Evolutionary conservation across 441 rosid genomes (phyloP).

Genomic region (Corymbia citriodora): DNA sequence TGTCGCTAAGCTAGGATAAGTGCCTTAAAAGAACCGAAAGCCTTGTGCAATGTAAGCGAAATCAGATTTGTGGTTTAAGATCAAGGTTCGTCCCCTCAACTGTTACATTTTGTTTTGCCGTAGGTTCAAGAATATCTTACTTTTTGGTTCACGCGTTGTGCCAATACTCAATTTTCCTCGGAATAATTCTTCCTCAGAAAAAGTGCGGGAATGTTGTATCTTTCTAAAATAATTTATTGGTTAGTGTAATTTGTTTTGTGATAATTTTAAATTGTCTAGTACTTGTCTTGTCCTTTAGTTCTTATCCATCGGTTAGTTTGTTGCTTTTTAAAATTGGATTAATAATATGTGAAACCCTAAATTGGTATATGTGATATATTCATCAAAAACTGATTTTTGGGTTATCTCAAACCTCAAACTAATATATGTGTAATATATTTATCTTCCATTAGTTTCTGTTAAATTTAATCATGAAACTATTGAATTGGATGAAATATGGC

Average conservation of each 20-base stretch:
- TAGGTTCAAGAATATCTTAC: background rate
- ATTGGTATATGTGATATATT: too few relatives aligned
- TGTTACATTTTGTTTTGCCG: background rate
- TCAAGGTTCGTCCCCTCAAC: background rate
- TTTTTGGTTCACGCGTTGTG: background rate
- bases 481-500: fast-evolving
- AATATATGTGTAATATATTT: fast-evolving
- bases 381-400: too few relatives aligned
- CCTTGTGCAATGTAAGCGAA: background rate
- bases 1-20: too few relatives aligned
- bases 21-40: background rate
- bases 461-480: too few relatives aligned
- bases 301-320: too few relatives aligned
- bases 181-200: background rate
- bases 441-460: fast-evolving
- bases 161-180: background rate
- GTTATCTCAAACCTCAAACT: too few relatives aligned
- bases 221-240: too few relatives aligned
- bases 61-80: background rate
- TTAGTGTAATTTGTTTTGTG: too few relatives aligned
- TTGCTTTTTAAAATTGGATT: too few relatives aligned
- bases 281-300: too few relatives aligned
- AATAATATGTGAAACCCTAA: fast-evolving
- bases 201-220: background rate
- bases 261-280: too few relatives aligned